Percentiles rank a stretch among this genome's conserved stretches.
These are phyloP conservation scores for Kwoniella europaea DNA, from an alignment of 768 basidiomycete genomes.

Conservation along the genomic window DNA sequence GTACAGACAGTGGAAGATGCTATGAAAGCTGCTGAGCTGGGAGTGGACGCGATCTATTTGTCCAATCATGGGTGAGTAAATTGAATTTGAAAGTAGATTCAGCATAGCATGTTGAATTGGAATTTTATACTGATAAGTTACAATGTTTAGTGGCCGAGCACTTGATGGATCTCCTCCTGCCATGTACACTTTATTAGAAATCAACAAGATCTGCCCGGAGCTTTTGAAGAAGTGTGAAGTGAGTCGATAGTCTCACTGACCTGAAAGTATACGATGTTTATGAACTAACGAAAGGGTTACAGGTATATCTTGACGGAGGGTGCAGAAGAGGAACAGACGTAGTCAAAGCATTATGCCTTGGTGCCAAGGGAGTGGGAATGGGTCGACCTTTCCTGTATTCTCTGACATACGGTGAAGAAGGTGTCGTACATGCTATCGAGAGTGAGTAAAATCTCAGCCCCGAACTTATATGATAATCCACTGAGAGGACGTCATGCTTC, in stretches of 20 bases:
- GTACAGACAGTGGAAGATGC: slow-evolving; percentile 71
- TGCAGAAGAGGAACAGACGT: slow-evolving; percentile 83
- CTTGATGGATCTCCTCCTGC: slow-evolving; percentile 54
- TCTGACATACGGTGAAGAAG: slow-evolving; percentile 58
- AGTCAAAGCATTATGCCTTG: slow-evolving; percentile 82
- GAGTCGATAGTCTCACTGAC: background rate
- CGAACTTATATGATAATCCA: background rate
- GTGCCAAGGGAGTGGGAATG: slow-evolving; percentile 58
- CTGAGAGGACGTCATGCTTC: background rate
- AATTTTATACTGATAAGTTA: background rate
- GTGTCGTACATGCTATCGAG: slow-evolving; percentile 57
- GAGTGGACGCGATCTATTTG: slow-evolving; percentile 83
- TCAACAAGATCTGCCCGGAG: slow-evolving; percentile 75
- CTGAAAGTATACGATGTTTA: no score
- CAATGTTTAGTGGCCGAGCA: slow-evolving; percentile 27
- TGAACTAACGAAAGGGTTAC: background rate
- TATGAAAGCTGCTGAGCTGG: slow-evolving; percentile 77
- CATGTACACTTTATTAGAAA: slow-evolving; percentile 69
- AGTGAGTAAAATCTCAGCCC: slow-evolving; percentile 38
- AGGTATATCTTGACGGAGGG: slow-evolving; percentile 85
- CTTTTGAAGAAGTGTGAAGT: slow-evolving; percentile 69
- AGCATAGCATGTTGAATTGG: no score
- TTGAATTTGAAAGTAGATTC: no score
- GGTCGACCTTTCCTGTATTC: slow-evolving; percentile 60
- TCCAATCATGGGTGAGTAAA: slow-evolving; percentile 76